Percentiles rank a stretch among this genome's conserved stretches.
These are phyloP conservation scores for Paracoccidioides lutzii DNA, from an alignment of 2,329 filamentous ascomycete species.

Conservation along the genomic window DNA sequence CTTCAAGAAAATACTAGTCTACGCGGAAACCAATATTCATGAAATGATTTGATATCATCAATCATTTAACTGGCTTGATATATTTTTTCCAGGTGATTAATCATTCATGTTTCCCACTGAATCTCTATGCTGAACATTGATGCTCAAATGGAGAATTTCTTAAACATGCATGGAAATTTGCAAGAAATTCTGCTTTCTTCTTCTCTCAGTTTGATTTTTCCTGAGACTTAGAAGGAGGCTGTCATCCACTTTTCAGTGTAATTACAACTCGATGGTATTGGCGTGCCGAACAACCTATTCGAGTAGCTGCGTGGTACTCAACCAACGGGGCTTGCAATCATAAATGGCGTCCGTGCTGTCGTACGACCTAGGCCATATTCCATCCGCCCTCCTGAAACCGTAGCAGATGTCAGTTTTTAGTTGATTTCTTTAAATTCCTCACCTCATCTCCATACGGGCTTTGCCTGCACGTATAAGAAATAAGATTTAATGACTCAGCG, in stretches of 20 bases:
- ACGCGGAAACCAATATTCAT: conserved; percentile 42
- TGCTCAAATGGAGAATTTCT: conserved; percentile 38
- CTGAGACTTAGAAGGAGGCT: conserved; percentile 42
- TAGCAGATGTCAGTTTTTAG: conserved; percentile 37
- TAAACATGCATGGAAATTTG: conserved; percentile 37
- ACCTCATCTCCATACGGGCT: neutral
- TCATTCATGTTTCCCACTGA: conserved; percentile 48
- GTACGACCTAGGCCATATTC: conserved; percentile 45
- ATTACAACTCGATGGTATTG: conserved; percentile 37
- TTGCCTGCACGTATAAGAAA: conserved; percentile 2
- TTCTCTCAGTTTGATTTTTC: conserved; percentile 40
- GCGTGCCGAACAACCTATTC: conserved; percentile 47
- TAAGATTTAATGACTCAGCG: neutral
- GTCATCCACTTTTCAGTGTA: conserved; percentile 32
- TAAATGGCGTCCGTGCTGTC: conserved; percentile 44
- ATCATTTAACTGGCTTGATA: conserved; percentile 51
- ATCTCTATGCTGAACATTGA: conserved; percentile 43
- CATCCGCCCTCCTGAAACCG: conserved; percentile 28
- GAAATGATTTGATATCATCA: conserved; percentile 44
- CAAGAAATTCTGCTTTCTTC: conserved; percentile 34
- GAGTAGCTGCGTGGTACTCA: conserved; percentile 54
- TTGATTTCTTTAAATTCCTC: neutral
- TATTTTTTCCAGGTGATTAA: conserved; percentile 46
- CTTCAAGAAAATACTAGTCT: conserved; percentile 39
- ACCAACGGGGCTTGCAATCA: conserved; percentile 46